These are phyloP conservation scores for Ustilago xerochloae DNA, from an alignment of 1,284 basidiomycete genomes.

Conservation along the genomic window DNA sequence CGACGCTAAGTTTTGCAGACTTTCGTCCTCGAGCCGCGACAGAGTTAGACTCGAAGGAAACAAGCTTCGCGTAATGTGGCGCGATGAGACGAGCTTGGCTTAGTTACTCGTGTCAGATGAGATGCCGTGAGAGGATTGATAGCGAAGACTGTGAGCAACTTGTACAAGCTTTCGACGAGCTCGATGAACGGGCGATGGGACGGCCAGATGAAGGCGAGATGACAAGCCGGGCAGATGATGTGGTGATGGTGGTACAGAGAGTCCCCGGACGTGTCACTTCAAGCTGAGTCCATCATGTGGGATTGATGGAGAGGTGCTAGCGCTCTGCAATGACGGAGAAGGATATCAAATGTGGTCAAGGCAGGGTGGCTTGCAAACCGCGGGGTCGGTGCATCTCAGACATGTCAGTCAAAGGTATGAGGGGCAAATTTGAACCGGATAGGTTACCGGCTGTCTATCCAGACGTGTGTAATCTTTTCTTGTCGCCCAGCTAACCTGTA, in stretches of 20 bases:
- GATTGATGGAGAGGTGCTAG: not conserved
- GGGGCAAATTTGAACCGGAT: not conserved
- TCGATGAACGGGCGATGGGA: not conserved
- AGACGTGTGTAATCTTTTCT: no score
- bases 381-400: not conserved
- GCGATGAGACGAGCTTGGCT: not conserved
- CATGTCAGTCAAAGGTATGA: not conserved
- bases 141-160: not conserved
- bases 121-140: not conserved
- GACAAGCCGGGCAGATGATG: not conserved
- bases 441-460: not conserved
- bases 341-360: not conserved
- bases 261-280: no score
- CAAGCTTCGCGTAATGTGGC: constrained; percentile 1
- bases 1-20: no score
- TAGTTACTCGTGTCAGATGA: not conserved
- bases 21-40: not conserved
- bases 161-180: not conserved
- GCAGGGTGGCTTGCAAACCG: no score
- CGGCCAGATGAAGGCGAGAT: not conserved
- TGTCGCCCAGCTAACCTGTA: no score
- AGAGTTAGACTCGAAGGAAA: not conserved
- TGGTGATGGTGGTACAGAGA: no score
- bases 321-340: constrained; percentile 6
- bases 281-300: not conserved